Percentiles rank a stretch among this genome's conserved stretches.
Conservation (phyloP, 306 rosid species). For the Castanea sativa region DNA sequence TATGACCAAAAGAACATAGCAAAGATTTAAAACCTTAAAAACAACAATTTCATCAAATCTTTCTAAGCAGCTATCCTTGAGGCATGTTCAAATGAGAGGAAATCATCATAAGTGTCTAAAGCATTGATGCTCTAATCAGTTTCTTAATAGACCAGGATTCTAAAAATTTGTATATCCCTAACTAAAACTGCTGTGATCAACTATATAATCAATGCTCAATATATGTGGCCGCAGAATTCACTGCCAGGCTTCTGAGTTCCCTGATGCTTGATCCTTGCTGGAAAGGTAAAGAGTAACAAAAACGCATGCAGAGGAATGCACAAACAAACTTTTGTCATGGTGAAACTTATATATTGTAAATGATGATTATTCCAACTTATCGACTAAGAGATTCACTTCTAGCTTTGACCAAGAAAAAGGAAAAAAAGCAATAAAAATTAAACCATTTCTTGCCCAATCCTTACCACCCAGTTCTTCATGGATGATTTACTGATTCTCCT, state of each 20-base stretch:
- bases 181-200: not conserved
- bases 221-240: not conserved
- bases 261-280: not conserved
- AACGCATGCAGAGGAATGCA: not conserved
- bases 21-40: too few species aligned
- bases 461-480: conserved; percentile 93
- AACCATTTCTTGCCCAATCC: conserved; percentile 22
- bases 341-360: not conserved
- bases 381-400: not conserved
- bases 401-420: not conserved
- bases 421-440: not conserved
- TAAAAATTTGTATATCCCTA: not conserved
- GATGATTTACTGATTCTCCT: conserved; percentile 65
- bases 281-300: not conserved
- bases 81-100: not conserved
- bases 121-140: not conserved
- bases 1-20: too few species aligned
- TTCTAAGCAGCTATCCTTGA: not conserved
- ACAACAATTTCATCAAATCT: not conserved
- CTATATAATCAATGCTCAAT: not conserved
- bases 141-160: not conserved
- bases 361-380: not conserved
- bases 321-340: not conserved
- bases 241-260: not conserved
- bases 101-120: not conserved